Evolutionary conservation across 148 eudicot genomes (phyloP).

Genomic region (Silene uniflora): DNA sequence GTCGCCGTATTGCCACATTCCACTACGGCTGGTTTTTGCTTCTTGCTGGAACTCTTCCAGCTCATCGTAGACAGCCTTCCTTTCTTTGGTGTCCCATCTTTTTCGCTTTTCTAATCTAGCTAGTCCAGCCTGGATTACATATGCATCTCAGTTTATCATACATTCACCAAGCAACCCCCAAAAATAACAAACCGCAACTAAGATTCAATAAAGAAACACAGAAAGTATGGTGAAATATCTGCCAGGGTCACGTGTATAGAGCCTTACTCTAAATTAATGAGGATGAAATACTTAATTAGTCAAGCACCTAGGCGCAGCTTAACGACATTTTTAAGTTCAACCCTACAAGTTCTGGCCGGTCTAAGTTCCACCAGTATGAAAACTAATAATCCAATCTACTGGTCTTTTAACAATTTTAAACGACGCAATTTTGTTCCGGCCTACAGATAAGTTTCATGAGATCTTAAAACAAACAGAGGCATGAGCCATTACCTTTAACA

Average conservation of each 20-base stretch:
- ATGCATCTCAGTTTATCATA: neutral
- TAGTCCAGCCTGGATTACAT: conserved; percentile 61
- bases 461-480: neutral
- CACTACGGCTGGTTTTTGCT: conserved; percentile 53
- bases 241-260: neutral
- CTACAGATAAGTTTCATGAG: neutral
- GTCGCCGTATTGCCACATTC: conserved; percentile 89
- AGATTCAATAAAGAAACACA: neutral
- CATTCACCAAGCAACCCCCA: neutral
- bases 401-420: neutral
- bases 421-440: neutral
- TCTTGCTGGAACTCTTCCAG: conserved; percentile 64
- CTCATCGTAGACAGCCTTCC: conserved; percentile 48
- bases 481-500: conserved; percentile 62
- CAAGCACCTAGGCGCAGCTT: neutral
- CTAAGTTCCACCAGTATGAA: neutral
- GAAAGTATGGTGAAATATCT: too few species aligned
- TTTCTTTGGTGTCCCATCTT: conserved; percentile 63
- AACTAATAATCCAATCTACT: neutral
- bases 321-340: neutral
- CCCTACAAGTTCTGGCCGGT: neutral
- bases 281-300: neutral
- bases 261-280: neutral
- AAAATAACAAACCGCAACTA: neutral
- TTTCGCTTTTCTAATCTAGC: conserved; percentile 73